These are phyloP conservation scores for Ajuga chamaepitys DNA, from an alignment of 257 asterid species.

Conservation along the genomic window DNA sequence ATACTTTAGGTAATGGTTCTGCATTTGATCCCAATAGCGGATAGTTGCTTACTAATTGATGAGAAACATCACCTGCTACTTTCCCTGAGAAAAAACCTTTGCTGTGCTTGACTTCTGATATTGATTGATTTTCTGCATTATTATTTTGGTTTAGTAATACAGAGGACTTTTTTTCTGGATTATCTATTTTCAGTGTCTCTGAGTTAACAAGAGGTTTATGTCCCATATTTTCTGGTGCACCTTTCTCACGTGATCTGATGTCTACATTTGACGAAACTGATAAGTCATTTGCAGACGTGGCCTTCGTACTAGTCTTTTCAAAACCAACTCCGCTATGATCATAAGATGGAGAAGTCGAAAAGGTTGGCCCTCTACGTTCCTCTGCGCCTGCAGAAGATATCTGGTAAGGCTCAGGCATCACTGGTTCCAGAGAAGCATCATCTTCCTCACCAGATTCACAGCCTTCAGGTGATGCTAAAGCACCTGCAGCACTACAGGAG, in stretches of 20 bases:
- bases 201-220: conserved; percentile 21
- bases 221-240: conserved; percentile 23
- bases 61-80: conserved; percentile 26
- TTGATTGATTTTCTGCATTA: conserved; percentile 23
- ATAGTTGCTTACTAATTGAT: conserved; percentile 31
- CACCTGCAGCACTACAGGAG: conserved; percentile 50
- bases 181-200: conserved; percentile 23
- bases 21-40: conserved; percentile 16
- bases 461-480: conserved; percentile 28
- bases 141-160: conserved; percentile 18
- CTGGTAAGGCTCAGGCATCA: conserved; percentile 22
- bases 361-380: conserved; percentile 17
- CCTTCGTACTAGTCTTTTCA: conserved; percentile 22
- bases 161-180: conserved; percentile 19
- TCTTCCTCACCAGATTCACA: conserved; percentile 45
- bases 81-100: conserved; percentile 28
- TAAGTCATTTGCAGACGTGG: conserved; percentile 14
- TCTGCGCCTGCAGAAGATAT: conserved; percentile 28
- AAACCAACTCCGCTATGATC: conserved; percentile 18
- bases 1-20: conserved; percentile 29
- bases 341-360: conserved; percentile 19
- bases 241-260: conserved; percentile 22
- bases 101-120: conserved; percentile 32
- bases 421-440: conserved; percentile 20
- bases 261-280: conserved; percentile 21